Evolutionary conservation across 2,329 filamentous ascomycete genomes (phyloP), one percentile per base, ranked within the genome.

Genomic region (Phialemoniopsis sp.): DNA sequence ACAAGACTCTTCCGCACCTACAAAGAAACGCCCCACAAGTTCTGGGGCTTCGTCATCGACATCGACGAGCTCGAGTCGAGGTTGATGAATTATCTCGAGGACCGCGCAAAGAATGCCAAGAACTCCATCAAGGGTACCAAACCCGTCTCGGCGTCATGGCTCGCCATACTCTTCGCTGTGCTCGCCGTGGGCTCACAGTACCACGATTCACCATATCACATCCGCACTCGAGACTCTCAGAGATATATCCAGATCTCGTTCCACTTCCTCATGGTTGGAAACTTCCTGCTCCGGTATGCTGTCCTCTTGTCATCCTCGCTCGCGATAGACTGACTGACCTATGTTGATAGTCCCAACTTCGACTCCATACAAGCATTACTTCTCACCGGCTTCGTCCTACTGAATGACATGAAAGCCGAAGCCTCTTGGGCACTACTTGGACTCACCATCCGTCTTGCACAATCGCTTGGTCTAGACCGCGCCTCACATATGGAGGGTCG

Each of bases 381-480:
- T 2, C 68, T 84, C 32, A 78, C 77, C 4, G 73, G 77, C 21
- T 82, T 83, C 45, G 78, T 81, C 3, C 63, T 84, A 3, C 62
- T 82, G 18, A 84, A 84, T 47, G 80, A 84, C 43, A 84, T 84
- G 80, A 83, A 83, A 51, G 79, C 80, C 2, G 80, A 84, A 50
- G 80, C 78, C 0, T 82, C 80, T 0, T 84, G 80, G 80, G 79
- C 79, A 0, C 56, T 84, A 38, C 70, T 81, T 37, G 80, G 79
- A 1, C 68, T 83, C 33, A 82, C 79, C 0, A 82, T 78, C 44
- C 71, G 80, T 18, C 66, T 84, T n/a, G 80, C 80, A 0, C 78
- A 83, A 52, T 82, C 79, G 1, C 63, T 84, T 2, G 80, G 80
- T 5, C 62, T 84, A 10, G 80, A 84, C 51, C 66, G 74, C 8